Evolutionary conservation across 1,284 basidiomycete species (phyloP), one percentile per base, ranked within the genome.

Genomic region (Exsudoporus floridanus): DNA sequence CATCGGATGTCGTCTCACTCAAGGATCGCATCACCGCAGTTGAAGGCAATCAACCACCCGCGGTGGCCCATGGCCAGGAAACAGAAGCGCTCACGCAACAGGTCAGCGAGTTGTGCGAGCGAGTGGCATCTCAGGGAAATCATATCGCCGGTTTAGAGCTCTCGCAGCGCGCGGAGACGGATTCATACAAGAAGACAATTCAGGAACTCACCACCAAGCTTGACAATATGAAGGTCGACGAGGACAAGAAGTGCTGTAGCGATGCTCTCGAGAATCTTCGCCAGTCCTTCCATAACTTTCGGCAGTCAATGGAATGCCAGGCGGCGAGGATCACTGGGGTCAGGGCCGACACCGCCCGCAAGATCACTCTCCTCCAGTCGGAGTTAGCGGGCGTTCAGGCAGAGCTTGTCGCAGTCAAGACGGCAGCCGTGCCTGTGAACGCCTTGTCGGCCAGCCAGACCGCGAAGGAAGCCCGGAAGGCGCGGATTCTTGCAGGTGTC

Each of bases 291-390:
- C 50, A 50, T 30, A 27, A n/a, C 3, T 10, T 54, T 2, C 52
- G 50, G 39, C 23, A 10, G 1, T 50, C 35, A 35, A 33, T 55
- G 42, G 64, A 63, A 16, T 45, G 44, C 10, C 62, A 69, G 4
- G 46, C 38, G 1, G 53, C 60, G 23, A 61, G 58, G 33, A 33
- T 63, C 12, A 52, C 53, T 0, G 49, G 39, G 5, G 40, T 67
- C 49, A 65, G 42, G 47, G 66, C 62, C 16, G 64, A 69, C 10
- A 9, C 49, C 7, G 31, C 62, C 0, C 57, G 46, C 23, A 68
- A 48, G 54, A 54, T 67, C 12, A 28, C 38, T 5, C 46, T 59
- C 14, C 38, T 69, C 3, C 49, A 59, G n/a, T 52, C 52, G 18
- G 64, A 50, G 12, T 13, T 67, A 5, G 60, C 46, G 0, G 35